Conservation (phyloP, 768 basidiomycete genomes). For the Kwoniella bestiolae region DNA sequence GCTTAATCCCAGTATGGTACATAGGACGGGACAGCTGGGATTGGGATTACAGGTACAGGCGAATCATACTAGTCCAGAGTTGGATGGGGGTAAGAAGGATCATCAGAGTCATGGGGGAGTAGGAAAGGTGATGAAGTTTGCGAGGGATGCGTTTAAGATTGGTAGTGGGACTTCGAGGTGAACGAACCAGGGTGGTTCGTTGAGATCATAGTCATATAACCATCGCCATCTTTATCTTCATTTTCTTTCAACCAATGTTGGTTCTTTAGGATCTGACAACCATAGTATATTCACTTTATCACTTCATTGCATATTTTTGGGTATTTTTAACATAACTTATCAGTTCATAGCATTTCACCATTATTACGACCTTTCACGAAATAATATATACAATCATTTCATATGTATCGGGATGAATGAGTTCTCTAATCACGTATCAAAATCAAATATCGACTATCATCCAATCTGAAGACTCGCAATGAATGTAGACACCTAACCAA, state of each 20-base stretch:
- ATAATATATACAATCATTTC: too few relatives aligned
- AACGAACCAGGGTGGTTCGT: background rate
- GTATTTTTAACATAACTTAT: too few relatives aligned
- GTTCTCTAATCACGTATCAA: too few relatives aligned
- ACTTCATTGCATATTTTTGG: too few relatives aligned
- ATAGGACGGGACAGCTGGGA: background rate
- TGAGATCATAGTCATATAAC: background rate
- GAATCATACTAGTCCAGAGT: background rate
- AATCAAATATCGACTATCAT: too few relatives aligned
- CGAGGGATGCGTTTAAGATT: conserved; percentile 14
- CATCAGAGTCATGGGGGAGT: background rate
- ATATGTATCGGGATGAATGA: too few relatives aligned
- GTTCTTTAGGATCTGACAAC: too few relatives aligned
- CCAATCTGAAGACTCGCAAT: too few relatives aligned
- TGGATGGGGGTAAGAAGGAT: background rate
- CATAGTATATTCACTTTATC: background rate
- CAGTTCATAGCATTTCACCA: too few relatives aligned
- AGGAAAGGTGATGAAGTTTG: conserved; percentile 10
- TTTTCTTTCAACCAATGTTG: background rate
- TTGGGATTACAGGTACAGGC: background rate
- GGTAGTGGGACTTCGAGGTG: background rate
- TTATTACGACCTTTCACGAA: too few relatives aligned
- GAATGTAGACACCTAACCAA: too few relatives aligned
- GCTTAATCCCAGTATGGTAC: background rate
- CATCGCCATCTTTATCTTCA: background rate